Evolutionary conservation across 2,329 filamentous ascomycete species (phyloP).

Genomic region (Penicillium sclerotigenum): DNA sequence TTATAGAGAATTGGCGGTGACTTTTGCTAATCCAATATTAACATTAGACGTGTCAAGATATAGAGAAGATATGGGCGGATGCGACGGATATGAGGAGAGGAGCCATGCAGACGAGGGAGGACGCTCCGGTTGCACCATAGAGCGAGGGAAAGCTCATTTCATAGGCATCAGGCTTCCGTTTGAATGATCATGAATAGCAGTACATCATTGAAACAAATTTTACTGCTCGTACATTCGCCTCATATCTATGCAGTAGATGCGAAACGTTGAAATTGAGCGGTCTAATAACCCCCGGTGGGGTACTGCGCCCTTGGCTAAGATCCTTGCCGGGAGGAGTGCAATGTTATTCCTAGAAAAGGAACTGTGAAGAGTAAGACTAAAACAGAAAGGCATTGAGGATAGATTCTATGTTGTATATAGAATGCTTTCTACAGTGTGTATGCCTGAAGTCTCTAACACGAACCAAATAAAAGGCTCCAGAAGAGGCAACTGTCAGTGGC

Average conservation of each 20-base stretch:
- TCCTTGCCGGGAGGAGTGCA: neutral
- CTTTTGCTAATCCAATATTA: neutral
- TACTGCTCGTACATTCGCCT: neutral
- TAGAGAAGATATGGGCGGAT: neutral
- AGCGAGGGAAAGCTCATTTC: neutral
- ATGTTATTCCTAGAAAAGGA: neutral
- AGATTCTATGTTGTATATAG: neutral
- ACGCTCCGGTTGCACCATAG: neutral
- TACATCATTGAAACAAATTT: neutral
- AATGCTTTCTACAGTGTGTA: neutral
- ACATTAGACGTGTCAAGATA: neutral
- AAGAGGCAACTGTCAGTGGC: neutral
- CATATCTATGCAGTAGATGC: neutral
- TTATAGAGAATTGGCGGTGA: neutral
- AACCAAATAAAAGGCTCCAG: no score
- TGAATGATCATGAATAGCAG: neutral
- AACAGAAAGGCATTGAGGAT: neutral
- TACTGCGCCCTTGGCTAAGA: neutral
- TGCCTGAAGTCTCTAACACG: no score
- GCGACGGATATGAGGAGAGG: neutral
- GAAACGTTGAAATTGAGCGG: neutral
- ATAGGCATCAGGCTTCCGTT: no score
- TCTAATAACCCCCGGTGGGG: no score
- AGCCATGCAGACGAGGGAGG: neutral
- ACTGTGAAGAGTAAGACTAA: neutral